Evolutionary conservation across 306 rosid species (phyloP), one percentile per base, ranked within the genome.

Genomic region (Prosopis cineraria): DNA sequence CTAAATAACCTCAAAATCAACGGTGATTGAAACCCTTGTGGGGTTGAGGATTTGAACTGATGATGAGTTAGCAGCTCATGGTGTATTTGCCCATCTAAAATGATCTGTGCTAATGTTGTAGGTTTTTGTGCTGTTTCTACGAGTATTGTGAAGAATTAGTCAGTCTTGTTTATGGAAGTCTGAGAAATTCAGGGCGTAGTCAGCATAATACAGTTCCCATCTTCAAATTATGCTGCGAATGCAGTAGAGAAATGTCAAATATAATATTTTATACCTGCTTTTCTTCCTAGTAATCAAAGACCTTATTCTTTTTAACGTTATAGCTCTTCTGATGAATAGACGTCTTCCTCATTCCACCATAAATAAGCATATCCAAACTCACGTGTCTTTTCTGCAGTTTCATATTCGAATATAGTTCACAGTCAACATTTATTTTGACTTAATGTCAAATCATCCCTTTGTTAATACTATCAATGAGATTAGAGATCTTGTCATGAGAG

Each of bases 1-100:
- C 68, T 82, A n/a, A 59, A 80, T 66, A 76, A 73, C 78, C 87
- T 84, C 65, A 87, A 77, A 82, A 79, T 89, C 72, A 81, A 78
- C 10, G 80, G 78, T 68, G 78, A 82, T 36, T 86, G 83, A 85
- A 29, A 64, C 27, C 13, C 0, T 12, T 2, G 17, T 27, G 41
- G 19, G 13, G 14, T 33, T 43, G 43, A 74, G 50, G 47, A 52
- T 70, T 41, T 31, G 59, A 79, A 14, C 63, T 40, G 76, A 47
- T 45, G 75, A 41, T 45, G 56, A 56, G 30, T 40, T 78, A 40
- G 7, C 73, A 48, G 44, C 50, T 20, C 36, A 67, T 62, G 56
- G 22, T 77, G 9, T 39, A 44, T 13, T 31, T 82, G 66, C 37
- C 75, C 63, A 40, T 72, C 73, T 64, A 62, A 41, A 39, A 14